Conservation (phyloP, 2,329 filamentous ascomycete species). For the Neofusicoccum laricinum region DNA sequence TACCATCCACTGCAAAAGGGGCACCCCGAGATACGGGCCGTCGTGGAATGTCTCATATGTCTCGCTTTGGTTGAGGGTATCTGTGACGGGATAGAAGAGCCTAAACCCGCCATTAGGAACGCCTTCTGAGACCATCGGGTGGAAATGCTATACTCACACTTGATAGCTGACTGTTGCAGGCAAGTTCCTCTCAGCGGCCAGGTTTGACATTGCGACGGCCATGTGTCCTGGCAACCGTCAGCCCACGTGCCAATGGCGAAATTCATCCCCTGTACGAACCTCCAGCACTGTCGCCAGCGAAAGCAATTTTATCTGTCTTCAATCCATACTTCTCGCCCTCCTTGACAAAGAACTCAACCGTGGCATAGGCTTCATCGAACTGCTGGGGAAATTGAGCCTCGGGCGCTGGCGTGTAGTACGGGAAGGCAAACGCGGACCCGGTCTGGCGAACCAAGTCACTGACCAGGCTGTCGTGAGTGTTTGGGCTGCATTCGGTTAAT, state of each 20-base stretch:
- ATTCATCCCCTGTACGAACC: not conserved
- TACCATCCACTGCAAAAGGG: constrained; percentile 2
- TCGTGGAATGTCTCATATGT: not conserved
- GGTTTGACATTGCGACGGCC: not conserved
- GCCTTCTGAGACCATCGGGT: not conserved
- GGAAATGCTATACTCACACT: not conserved
- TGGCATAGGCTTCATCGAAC: not conserved
- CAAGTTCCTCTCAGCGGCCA: not conserved
- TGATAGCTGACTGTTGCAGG: not conserved
- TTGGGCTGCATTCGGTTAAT: not conserved
- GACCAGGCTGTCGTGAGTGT: constrained; percentile 7
- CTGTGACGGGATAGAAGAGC: constrained; percentile 3
- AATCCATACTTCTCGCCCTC: not conserved
- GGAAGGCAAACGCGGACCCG: not conserved
- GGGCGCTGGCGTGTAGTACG: not conserved
- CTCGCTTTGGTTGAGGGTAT: not conserved
- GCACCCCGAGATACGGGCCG: not conserved
- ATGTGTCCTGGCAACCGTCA: not conserved
- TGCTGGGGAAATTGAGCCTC: constrained; percentile 4
- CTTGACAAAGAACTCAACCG: not conserved
- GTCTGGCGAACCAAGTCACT: constrained; percentile 7
- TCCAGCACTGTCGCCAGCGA: not conserved
- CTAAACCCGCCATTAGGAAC: not conserved
- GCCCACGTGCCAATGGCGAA: not conserved
- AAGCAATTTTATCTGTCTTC: not conserved